phyloP scores from a whole-genome alignment of 192 early-diverging fungal species.

The Dissophora ornata region DNA sequence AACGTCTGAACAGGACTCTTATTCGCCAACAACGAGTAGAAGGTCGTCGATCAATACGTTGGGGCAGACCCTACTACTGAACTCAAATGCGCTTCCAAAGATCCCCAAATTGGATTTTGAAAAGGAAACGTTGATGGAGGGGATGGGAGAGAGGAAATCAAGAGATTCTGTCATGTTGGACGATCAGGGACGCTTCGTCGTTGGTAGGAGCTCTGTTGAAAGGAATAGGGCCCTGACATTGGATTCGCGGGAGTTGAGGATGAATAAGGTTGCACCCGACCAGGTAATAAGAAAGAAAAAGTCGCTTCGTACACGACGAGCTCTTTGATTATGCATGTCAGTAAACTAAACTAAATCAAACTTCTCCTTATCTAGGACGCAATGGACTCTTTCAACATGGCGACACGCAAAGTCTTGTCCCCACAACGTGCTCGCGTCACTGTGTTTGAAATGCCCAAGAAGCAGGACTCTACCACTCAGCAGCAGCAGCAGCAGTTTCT shows the following conservation, averaged over 20 bases:
- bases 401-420: constrained; percentile 20
- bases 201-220: no score
- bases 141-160: constrained; percentile 11
- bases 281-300: constrained; percentile 13
- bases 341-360: no score
- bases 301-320: neutral
- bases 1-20: constrained; percentile 5
- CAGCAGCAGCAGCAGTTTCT: constrained; percentile 4
- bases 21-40: constrained; percentile 13
- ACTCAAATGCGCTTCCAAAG: constrained; percentile 5
- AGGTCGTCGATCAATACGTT: constrained; percentile 25
- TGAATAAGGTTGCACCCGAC: constrained; percentile 2
- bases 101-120: constrained; percentile 37
- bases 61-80: neutral
- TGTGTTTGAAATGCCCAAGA: constrained; percentile 22
- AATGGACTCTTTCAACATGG: neutral
- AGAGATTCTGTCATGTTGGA: neutral
- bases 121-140: constrained; percentile 32
- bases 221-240: no score
- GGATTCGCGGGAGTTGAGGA: neutral
- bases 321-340: no score
- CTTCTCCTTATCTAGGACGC: neutral
- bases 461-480: neutral
- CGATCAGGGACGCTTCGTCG: no score
- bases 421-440: constrained; percentile 12